Evolutionary conservation across 495 filamentous ascomycete genomes (phyloP).

Genomic region (Clavariopsis aquatica): DNA sequence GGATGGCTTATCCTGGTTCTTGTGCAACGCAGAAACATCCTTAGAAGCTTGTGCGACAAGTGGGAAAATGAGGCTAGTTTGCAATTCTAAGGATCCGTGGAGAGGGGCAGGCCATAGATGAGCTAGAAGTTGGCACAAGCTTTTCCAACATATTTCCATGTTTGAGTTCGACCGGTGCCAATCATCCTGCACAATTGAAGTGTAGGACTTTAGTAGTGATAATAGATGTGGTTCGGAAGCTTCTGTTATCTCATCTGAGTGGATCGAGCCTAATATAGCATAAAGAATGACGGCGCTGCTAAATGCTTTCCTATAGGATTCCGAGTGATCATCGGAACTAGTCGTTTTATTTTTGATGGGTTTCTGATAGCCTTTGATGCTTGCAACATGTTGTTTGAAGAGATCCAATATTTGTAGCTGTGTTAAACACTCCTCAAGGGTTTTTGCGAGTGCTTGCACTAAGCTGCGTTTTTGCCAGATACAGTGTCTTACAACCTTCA

Average conservation of each 20-base stretch:
- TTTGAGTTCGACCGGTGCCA: conserved; percentile 1
- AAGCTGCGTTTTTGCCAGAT: conserved; percentile 29
- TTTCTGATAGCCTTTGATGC: background rate
- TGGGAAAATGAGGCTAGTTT: conserved; percentile 4
- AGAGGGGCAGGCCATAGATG: conserved; percentile 28
- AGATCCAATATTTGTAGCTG: conserved; percentile 21
- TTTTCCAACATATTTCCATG: conserved; percentile 14
- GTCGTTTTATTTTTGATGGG: background rate
- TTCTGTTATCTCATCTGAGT: conserved; percentile 18
- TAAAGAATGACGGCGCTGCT: conserved; percentile 23
- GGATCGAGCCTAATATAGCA: conserved; percentile 10
- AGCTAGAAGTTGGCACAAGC: conserved; percentile 10
- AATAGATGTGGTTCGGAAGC: conserved; percentile 6
- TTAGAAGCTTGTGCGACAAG: conserved; percentile 7
- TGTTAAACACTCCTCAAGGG: conserved; percentile 29
- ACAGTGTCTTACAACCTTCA: background rate
- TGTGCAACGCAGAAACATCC: conserved; percentile 3
- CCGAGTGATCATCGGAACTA: background rate
- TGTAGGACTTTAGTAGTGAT: conserved; percentile 2
- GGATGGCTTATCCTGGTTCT: background rate
- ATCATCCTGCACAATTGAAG: conserved; percentile 3
- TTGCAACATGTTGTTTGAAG: conserved; percentile 12
- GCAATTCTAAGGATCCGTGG: conserved; percentile 9
- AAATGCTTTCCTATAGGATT: background rate
- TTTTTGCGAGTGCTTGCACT: conserved; percentile 3